These are phyloP conservation scores for Penicillium sp. DNA, from an alignment of 2,329 filamentous ascomycete genomes.

Conservation along the genomic window DNA sequence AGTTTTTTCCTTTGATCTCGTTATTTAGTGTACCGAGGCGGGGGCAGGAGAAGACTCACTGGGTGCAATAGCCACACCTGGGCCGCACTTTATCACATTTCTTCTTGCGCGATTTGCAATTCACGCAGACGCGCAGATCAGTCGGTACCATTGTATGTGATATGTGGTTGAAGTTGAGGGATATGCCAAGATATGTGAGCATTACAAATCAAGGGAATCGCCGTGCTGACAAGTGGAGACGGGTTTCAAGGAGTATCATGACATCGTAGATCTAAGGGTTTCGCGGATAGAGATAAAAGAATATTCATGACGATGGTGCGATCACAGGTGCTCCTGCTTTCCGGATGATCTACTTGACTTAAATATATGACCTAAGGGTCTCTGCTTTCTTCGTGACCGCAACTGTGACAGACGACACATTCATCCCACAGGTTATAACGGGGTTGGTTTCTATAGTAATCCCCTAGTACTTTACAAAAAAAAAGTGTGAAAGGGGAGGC, in stretches of 20 bases:
- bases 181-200: background rate
- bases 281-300: too few relatives aligned
- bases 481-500: too few relatives aligned
- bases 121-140: slow-evolving; percentile 3
- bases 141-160: background rate
- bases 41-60: slow-evolving; percentile 1
- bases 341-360: slow-evolving; percentile 29
- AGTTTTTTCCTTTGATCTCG: background rate
- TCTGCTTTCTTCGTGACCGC: background rate
- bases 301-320: slow-evolving; percentile 45
- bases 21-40: background rate
- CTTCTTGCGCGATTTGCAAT: slow-evolving; percentile 20
- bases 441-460: too few relatives aligned
- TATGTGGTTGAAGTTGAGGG: background rate
- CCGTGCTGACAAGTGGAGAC: slow-evolving; percentile 4
- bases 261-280: background rate
- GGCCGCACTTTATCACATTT: slow-evolving; percentile 18
- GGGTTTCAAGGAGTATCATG: background rate
- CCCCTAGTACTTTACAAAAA: too few relatives aligned
- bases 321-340: slow-evolving; percentile 50
- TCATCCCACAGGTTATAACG: background rate
- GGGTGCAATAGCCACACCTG: slow-evolving; percentile 13
- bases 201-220: background rate
- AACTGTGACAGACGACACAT: background rate
- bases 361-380: background rate